Evolutionary conservation across 164 flowering plant species (phyloP).

Genomic region (Tetracentron sinense): DNA sequence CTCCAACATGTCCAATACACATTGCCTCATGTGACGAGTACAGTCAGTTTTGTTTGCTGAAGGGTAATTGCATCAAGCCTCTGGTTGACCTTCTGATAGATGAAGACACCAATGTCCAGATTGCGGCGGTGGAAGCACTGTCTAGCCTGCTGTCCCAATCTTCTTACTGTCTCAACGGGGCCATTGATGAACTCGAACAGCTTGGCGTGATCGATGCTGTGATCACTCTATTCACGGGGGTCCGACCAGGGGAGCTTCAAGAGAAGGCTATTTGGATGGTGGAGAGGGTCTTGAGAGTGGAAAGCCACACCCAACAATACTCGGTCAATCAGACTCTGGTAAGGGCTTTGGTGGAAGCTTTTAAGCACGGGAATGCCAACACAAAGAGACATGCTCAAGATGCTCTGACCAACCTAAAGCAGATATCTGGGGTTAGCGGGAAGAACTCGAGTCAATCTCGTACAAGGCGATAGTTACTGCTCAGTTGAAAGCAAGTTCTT

Average conservation of each 20-base stretch:
- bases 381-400: conserved; percentile 51
- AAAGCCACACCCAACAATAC: conserved; percentile 23
- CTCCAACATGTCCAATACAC: conserved; percentile 45
- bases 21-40: conserved; percentile 37
- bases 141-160: conserved; percentile 40
- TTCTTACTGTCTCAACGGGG: conserved; percentile 23
- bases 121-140: conserved; percentile 47
- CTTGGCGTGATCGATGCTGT: conserved; percentile 29
- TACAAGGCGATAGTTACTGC: conserved; percentile 8
- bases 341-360: conserved; percentile 53
- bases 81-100: conserved; percentile 40
- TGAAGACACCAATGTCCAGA: conserved; percentile 39
- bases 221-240: conserved; percentile 36
- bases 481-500: neutral
- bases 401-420: conserved; percentile 52
- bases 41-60: conserved; percentile 41
- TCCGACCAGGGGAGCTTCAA: conserved; percentile 48
- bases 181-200: conserved; percentile 40
- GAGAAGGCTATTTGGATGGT: conserved; percentile 47
- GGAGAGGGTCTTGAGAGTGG: conserved; percentile 45
- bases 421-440: conserved; percentile 48
- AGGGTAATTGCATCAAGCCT: conserved; percentile 43
- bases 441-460: conserved; percentile 29
- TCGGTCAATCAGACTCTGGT: conserved; percentile 39
- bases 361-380: conserved; percentile 46